Conservation (phyloP, 225 moss, liverwort and hornwort genomes). For the Marchantia polymorpha region DNA sequence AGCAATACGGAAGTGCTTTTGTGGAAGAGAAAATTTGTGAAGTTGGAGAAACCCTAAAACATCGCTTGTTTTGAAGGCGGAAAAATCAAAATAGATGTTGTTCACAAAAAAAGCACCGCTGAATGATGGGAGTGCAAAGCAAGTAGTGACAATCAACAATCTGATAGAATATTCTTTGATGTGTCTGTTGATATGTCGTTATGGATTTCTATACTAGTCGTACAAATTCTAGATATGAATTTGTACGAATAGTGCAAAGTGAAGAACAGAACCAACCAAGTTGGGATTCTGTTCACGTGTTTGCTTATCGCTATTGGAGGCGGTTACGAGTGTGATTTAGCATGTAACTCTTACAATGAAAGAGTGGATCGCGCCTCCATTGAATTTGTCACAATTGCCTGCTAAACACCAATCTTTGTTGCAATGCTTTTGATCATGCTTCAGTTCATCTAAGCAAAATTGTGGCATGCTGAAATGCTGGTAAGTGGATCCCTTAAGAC, state of each 20-base stretch:
- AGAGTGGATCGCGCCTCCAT: constrained; percentile 23
- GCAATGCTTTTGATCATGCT: constrained; percentile 8
- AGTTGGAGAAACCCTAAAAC: neutral
- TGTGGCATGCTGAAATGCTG: neutral
- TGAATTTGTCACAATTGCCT: constrained; percentile 9
- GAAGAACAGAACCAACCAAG: constrained; percentile 16
- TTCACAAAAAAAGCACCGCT: neutral
- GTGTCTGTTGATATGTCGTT: constrained; percentile 21
- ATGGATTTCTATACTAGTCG: constrained; percentile 17
- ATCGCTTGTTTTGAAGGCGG: neutral
- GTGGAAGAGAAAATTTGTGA: neutral
- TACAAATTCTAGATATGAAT: constrained; percentile 19
- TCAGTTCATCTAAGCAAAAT: constrained; percentile 10
- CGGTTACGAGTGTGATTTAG: constrained; percentile 10
- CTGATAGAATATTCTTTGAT: constrained; percentile 23
- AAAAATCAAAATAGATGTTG: neutral
- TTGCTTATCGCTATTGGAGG: constrained; percentile 24
- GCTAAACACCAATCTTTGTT: neutral
- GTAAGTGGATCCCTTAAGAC: neutral
- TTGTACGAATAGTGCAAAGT: constrained; percentile 24
- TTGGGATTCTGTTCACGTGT: constrained; percentile 9
- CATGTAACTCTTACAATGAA: constrained; percentile 21
- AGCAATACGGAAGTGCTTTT: neutral
- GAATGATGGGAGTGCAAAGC: constrained; percentile 6
- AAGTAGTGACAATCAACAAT: constrained; percentile 16